These are phyloP conservation scores for Naganishia cerealis DNA, from an alignment of 1,284 basidiomycete species.

Conservation along the genomic window DNA sequence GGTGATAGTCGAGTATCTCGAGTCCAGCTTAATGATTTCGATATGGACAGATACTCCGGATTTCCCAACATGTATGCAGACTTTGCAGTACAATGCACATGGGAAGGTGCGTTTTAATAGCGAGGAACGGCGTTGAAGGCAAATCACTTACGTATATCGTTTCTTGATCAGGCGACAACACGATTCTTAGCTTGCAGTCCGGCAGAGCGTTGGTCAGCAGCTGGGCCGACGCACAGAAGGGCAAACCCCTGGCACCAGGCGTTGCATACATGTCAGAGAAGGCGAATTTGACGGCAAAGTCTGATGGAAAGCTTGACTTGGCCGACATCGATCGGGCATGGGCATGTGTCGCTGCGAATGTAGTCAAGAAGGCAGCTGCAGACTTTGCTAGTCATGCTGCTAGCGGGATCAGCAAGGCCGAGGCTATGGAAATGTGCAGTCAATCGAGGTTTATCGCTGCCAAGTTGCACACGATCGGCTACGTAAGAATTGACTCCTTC, in stretches of 20 bases:
- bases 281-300: slow-evolving; percentile 53
- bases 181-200: slow-evolving; percentile 59
- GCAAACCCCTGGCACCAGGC: slow-evolving; percentile 56
- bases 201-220: slow-evolving; percentile 59
- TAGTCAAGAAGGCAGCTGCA: slow-evolving; percentile 59
- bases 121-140: background rate
- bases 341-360: slow-evolving; percentile 59
- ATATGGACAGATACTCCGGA: slow-evolving; percentile 55
- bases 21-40: slow-evolving; percentile 6
- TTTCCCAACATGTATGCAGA: slow-evolving; percentile 60
- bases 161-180: slow-evolving; percentile 53
- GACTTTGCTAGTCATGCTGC: slow-evolving; percentile 55
- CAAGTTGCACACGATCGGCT: slow-evolving; percentile 54
- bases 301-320: slow-evolving; percentile 55
- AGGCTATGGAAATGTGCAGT: slow-evolving; percentile 60
- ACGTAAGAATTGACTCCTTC: slow-evolving; percentile 33
- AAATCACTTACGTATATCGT: background rate
- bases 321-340: slow-evolving; percentile 58
- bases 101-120: slow-evolving; percentile 54
- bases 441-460: slow-evolving; percentile 61
- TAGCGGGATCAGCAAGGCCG: slow-evolving; percentile 57
- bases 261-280: slow-evolving; percentile 58
- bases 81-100: slow-evolving; percentile 60
- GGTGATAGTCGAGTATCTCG: background rate
- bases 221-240: slow-evolving; percentile 57